Percentiles rank a stretch among this genome's conserved stretches.
Conservation (phyloP, 1,139 yeast species). For the Saccharomyces pastorianus region DNA sequence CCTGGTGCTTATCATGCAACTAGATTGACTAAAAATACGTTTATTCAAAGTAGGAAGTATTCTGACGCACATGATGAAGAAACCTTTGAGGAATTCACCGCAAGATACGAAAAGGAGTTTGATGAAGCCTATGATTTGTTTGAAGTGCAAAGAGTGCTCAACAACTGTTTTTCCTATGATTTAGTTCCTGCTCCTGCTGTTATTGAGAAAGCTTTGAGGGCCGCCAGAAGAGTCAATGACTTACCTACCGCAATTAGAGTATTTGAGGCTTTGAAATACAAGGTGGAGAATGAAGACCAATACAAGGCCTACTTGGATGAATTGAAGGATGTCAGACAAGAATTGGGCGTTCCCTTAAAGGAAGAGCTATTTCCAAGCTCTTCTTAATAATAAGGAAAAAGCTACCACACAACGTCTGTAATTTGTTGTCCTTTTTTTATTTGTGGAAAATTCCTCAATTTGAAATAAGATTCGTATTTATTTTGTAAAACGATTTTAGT, state of each 20-base stretch:
- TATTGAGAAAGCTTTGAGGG: constrained; percentile 90
- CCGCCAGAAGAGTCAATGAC: constrained; percentile 98
- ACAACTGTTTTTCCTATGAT: constrained; percentile 97
- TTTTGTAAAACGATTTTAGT: constrained; percentile 1
- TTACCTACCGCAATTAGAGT: constrained; percentile 98
- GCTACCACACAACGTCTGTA: constrained; percentile 1
- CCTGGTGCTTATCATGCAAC: constrained; percentile 9
- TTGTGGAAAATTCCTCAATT: neutral
- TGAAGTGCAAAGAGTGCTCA: constrained; percentile 89
- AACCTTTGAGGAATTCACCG: constrained; percentile 90
- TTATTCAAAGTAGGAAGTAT: constrained; percentile 44
- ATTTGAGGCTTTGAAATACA: constrained; percentile 85
- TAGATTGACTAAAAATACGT: constrained; percentile 10
- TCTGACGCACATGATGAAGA: constrained; percentile 64
- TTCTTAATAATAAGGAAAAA: constrained; percentile 13
- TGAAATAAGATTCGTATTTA: neutral
- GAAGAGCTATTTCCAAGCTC: constrained; percentile 67
- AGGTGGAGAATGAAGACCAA: constrained; percentile 89
- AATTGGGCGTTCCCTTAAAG: constrained; percentile 87
- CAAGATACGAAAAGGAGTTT: constrained; percentile 90
- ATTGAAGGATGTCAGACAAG: constrained; percentile 83
- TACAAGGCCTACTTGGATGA: constrained; percentile 94
- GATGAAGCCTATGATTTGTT: constrained; percentile 96
- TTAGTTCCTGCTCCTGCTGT: constrained; percentile 97
- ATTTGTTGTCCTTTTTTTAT: neutral